Evolutionary conservation across 768 basidiomycete species (phyloP).

Genomic region (Udeniomyces megalosporus): DNA sequence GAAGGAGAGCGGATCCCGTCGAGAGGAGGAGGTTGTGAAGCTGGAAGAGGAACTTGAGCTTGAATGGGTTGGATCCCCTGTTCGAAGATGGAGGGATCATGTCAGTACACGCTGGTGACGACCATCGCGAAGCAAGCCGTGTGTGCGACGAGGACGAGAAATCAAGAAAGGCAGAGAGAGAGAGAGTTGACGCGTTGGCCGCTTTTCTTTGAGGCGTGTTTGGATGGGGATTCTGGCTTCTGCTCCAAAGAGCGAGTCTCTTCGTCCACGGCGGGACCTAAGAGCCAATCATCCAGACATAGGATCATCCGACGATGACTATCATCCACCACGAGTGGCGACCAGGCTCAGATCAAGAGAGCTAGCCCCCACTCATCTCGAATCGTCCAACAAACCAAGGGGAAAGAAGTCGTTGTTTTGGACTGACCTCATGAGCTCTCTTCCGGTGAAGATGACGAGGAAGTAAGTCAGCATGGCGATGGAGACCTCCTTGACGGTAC

Average conservation of each 20-base stretch:
- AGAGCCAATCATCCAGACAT: not conserved
- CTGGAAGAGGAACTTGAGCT: conserved; percentile 68
- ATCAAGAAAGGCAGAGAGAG: no score
- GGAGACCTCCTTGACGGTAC: conserved; percentile 54
- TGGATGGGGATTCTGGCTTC: no score
- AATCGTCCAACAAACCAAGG: not conserved
- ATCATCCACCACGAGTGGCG: not conserved
- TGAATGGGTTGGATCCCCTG: conserved; percentile 31
- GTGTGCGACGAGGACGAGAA: no score
- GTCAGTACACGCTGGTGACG: no score
- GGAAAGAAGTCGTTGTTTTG: conserved; percentile 32
- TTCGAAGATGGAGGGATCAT: not conserved
- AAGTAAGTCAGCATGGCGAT: conserved; percentile 64
- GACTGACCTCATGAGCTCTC: conserved; percentile 59
- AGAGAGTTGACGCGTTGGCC: not conserved
- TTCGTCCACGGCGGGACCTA: no score
- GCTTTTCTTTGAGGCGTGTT: not conserved
- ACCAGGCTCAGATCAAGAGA: not conserved
- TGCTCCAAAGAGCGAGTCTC: no score
- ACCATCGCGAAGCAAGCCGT: no score
- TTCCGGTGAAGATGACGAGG: conserved; percentile 68
- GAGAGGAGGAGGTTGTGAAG: conserved; percentile 78
- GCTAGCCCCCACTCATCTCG: no score
- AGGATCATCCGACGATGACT: not conserved
- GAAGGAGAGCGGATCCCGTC: conserved; percentile 62